These are phyloP conservation scores for Fusarium setosum DNA, from an alignment of 2,329 filamentous ascomycete species.

Conservation along the genomic window DNA sequence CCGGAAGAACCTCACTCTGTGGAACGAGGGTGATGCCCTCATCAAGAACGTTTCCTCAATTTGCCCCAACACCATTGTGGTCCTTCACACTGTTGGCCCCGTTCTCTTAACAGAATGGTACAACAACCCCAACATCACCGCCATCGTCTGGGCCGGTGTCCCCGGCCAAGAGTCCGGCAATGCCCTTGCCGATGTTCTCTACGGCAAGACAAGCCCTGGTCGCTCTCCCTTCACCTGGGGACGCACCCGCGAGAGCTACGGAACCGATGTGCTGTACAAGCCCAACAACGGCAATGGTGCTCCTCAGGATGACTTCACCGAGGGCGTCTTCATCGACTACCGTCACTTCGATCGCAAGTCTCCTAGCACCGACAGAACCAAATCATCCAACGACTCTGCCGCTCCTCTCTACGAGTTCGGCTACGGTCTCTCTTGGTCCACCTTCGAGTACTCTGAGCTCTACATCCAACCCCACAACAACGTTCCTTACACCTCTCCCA, in stretches of 20 bases:
- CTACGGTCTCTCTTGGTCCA: conserved; percentile 83
- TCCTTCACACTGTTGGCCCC: conserved; percentile 87
- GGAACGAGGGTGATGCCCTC: conserved; percentile 83
- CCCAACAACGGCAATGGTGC: conserved; percentile 74
- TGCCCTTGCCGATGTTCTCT: conserved; percentile 83
- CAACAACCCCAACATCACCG: conserved; percentile 81
- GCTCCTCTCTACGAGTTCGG: conserved; percentile 85
- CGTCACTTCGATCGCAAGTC: conserved; percentile 73
- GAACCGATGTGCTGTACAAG: conserved; percentile 72
- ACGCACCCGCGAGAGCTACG: conserved; percentile 73
- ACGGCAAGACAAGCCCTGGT: conserved; percentile 82
- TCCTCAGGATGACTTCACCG: conserved; percentile 79
- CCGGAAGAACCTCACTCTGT: conserved; percentile 91
- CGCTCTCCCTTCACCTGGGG: conserved; percentile 87
- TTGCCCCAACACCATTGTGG: conserved; percentile 90
- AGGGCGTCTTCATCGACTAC: conserved; percentile 83
- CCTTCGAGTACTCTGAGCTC: conserved; percentile 79
- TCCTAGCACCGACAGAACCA: conserved; percentile 41
- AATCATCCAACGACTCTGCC: conserved; percentile 37
- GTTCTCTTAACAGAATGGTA: conserved; percentile 82
- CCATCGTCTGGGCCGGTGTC: conserved; percentile 84
- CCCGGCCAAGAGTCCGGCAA: conserved; percentile 89
- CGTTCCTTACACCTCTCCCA: conserved; percentile 67
- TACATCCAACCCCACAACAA: conserved; percentile 63
- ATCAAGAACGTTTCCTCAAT: conserved; percentile 82